phyloP scores from a whole-genome alignment of 176 grass and related monocot species.

The Phragmites australis region DNA sequence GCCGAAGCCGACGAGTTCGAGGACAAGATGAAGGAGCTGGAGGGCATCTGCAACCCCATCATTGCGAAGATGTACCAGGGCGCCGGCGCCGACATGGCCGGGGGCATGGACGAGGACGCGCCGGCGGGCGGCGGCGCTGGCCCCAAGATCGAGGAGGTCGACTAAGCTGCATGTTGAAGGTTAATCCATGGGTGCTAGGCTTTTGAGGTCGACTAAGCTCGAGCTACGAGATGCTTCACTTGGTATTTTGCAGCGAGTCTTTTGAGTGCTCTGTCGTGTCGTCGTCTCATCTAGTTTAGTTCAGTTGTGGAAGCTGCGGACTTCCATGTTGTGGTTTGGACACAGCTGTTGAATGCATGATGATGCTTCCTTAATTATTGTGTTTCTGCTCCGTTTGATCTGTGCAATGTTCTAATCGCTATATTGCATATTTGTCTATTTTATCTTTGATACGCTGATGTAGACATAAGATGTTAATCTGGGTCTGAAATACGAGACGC shows the following conservation, averaged over 20 bases:
- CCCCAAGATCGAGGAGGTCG: slow-evolving; percentile 65
- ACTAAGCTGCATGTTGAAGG: slow-evolving; percentile 10
- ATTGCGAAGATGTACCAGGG: slow-evolving; percentile 70
- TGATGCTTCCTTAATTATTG: not conserved
- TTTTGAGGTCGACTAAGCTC: slow-evolving; percentile 51
- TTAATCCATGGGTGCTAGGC: not conserved
- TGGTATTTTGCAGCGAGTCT: not conserved
- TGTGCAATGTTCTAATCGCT: not conserved
- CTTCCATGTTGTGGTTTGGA: not conserved
- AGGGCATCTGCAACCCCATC: slow-evolving; percentile 63
- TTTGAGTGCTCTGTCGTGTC: not conserved
- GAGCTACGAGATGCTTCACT: not conserved
- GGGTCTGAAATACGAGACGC: too few relatives aligned
- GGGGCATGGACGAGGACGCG: slow-evolving; percentile 49
- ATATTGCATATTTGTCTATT: too few relatives aligned
- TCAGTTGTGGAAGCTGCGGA: too few relatives aligned
- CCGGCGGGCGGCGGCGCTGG: slow-evolving; percentile 34
- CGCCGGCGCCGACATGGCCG: slow-evolving; percentile 34
- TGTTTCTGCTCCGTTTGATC: not conserved
- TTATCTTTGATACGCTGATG: too few relatives aligned
- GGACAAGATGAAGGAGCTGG: slow-evolving; percentile 66
- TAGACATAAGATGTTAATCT: too few relatives aligned
- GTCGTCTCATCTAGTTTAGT: not conserved
- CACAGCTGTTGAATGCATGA: not conserved
- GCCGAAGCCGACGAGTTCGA: slow-evolving; percentile 55